A percentile compares a stretch with the other conserved stretches of the same genome.
phyloP scores from a whole-genome alignment of 495 filamentous ascomycete genomes.

The Penicillium verhagenii region DNA sequence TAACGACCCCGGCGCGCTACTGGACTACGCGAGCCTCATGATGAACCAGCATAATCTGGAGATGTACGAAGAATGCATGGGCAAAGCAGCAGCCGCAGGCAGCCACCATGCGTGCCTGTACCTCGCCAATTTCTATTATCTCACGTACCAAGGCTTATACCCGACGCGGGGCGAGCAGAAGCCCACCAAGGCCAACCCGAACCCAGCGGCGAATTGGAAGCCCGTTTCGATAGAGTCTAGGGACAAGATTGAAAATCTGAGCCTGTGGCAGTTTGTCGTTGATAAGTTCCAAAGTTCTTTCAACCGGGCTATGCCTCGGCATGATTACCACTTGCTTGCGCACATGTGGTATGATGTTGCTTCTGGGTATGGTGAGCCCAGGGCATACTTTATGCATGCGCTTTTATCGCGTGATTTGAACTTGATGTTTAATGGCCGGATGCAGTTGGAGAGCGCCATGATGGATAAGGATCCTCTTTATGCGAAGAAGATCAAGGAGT shows the following conservation, averaged over 20 bases:
- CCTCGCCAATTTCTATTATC: slow-evolving; percentile 42
- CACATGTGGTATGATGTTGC: slow-evolving; percentile 35
- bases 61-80: slow-evolving; percentile 39
- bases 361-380: not conserved
- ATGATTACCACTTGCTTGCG: slow-evolving; percentile 29
- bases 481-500: slow-evolving; percentile 3
- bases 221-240: not conserved
- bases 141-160: slow-evolving; percentile 25
- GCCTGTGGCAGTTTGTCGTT: not conserved
- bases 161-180: slow-evolving; percentile 24
- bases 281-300: not conserved
- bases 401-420: slow-evolving; percentile 26
- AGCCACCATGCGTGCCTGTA: slow-evolving; percentile 27
- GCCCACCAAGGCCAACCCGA: not conserved
- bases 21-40: slow-evolving; percentile 24
- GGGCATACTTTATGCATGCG: slow-evolving; percentile 22
- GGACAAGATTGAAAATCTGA: not conserved
- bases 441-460: not conserved
- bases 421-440: not conserved
- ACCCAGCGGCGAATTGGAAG: not conserved
- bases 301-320: slow-evolving; percentile 5
- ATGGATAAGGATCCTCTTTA: not conserved
- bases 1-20: slow-evolving; percentile 30
- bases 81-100: slow-evolving; percentile 30
- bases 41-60: slow-evolving; percentile 22